phyloP scores from a whole-genome alignment of 352 stramenopile species.

The Pythium dissotocum region DNA sequence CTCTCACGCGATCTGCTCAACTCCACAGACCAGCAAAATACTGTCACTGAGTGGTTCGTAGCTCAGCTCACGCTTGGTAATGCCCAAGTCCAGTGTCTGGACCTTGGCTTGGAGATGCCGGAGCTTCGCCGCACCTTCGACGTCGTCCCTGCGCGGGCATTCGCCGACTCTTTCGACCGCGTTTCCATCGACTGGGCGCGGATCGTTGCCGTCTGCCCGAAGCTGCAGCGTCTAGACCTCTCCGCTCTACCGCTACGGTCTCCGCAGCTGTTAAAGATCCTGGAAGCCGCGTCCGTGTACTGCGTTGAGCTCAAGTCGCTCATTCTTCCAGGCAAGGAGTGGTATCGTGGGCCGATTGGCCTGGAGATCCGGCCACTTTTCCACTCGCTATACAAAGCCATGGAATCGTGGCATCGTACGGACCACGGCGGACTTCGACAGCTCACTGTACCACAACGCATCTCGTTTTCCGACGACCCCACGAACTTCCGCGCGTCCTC shows the following conservation, averaged over 20 bases:
- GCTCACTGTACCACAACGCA: slow-evolving; percentile 28
- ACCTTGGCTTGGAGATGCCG: slow-evolving; percentile 11
- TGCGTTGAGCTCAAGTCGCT: slow-evolving; percentile 25
- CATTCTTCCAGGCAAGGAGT: slow-evolving; percentile 22
- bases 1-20: not conserved
- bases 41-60: not conserved
- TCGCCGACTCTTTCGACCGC: slow-evolving; percentile 7
- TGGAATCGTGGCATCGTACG: slow-evolving; percentile 18
- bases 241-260: slow-evolving; percentile 25
- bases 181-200: slow-evolving; percentile 19
- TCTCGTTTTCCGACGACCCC: slow-evolving; percentile 2
- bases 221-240: slow-evolving; percentile 22
- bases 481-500: slow-evolving; percentile 1
- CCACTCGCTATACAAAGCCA: slow-evolving; percentile 18
- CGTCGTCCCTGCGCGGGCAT: not conserved
- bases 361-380: slow-evolving; percentile 3
- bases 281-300: slow-evolving; percentile 8
- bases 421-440: slow-evolving; percentile 20
- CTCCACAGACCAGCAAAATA: not conserved
- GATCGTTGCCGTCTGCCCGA: slow-evolving; percentile 10
- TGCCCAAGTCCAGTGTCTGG: not conserved
- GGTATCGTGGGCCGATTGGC: slow-evolving; percentile 16
- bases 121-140: slow-evolving; percentile 10
- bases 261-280: slow-evolving; percentile 5
- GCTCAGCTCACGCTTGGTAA: not conserved